phyloP scores from a whole-genome alignment of 2,329 filamentous ascomycete species.

The Phaeosphaeria sp. region DNA sequence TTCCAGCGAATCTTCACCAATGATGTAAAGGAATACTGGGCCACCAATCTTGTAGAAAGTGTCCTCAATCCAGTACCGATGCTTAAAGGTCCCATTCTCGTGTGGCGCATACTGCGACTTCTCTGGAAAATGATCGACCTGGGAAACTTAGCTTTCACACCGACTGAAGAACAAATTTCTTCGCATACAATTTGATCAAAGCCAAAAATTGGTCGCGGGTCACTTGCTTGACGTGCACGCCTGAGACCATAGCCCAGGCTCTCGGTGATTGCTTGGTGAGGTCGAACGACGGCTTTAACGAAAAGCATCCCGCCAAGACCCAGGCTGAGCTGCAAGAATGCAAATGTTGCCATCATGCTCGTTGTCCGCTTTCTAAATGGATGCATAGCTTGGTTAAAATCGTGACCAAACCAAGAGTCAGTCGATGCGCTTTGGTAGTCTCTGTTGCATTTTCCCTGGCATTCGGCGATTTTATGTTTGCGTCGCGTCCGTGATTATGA shows the following conservation, averaged over 20 bases:
- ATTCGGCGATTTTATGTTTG: no score
- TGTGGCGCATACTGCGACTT: not conserved
- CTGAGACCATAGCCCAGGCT: not conserved
- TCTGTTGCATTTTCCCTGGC: no score
- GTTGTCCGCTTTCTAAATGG: no score
- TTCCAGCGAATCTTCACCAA: not conserved
- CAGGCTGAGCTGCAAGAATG: no score
- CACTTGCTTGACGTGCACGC: not conserved
- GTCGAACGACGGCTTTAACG: not conserved
- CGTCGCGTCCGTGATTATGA: no score
- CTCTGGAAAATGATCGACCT: not conserved
- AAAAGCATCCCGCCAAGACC: no score
- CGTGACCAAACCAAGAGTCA: no score
- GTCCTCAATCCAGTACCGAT: not conserved
- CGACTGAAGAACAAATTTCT: not conserved
- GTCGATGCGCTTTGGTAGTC: no score
- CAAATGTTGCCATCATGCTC: no score
- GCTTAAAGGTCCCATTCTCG: not conserved
- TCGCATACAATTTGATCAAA: not conserved
- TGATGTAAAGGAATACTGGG: not conserved
- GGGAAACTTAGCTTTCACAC: not conserved
- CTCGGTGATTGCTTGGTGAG: not conserved
- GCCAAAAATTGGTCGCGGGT: not conserved
- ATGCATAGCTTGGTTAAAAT: no score
- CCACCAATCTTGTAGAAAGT: not conserved